Conservation (phyloP, 352 stramenopile species). For the Phytophthora brassicae region DNA sequence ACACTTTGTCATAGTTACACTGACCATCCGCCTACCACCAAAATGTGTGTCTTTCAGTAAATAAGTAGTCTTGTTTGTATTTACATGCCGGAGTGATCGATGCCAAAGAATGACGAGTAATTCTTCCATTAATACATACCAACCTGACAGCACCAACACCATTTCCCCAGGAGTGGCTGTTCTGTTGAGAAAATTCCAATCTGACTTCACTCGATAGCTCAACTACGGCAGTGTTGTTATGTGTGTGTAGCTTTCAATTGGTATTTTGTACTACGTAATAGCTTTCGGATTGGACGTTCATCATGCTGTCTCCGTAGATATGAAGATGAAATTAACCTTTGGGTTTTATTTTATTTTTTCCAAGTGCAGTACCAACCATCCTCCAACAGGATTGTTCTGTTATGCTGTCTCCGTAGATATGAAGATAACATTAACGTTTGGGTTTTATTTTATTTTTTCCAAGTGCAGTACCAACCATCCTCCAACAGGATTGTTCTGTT, state of each 20-base stretch:
- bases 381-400: conserved; percentile 28
- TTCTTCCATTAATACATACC: conserved; percentile 6
- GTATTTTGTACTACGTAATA: no score
- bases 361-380: conserved; percentile 31
- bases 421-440: no score
- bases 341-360: conserved; percentile 2
- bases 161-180: conserved; percentile 12
- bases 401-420: no score
- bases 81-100: not conserved
- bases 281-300: no score
- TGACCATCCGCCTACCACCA: conserved; percentile 52
- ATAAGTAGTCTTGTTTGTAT: not conserved
- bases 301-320: not conserved
- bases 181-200: conserved; percentile 20
- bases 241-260: not conserved
- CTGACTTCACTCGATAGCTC: conserved; percentile 12
- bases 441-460: not conserved
- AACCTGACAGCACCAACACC: conserved; percentile 24
- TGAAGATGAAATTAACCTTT: conserved; percentile 5
- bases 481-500: conserved; percentile 30
- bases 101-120: conserved; percentile 13
- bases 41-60: conserved; percentile 7
- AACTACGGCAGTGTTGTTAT: not conserved
- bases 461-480: conserved; percentile 31
- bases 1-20: conserved; percentile 78